These are phyloP conservation scores for Jackrogersella multiformis DNA, from an alignment of 495 filamentous ascomycete species.

Conservation along the genomic window DNA sequence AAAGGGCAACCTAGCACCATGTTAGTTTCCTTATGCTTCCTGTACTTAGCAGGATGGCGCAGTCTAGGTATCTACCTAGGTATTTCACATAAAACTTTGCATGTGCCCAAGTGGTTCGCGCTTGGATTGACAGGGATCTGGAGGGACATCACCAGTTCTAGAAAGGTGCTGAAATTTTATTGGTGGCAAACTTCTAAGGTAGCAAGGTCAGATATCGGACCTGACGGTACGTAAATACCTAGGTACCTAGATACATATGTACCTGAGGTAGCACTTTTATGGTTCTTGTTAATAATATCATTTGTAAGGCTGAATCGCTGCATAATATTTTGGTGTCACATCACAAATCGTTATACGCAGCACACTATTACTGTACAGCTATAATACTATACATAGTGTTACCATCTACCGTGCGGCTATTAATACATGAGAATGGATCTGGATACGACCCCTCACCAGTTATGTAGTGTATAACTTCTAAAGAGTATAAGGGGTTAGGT, in stretches of 20 bases:
- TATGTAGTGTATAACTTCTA: conserved; percentile 10
- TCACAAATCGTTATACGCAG: not conserved
- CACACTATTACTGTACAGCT: not conserved
- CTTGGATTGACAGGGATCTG: conserved; percentile 32
- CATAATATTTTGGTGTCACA: conserved; percentile 32
- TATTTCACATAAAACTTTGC: conserved; percentile 19
- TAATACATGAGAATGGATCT: too few relatives aligned
- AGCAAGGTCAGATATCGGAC: conserved; percentile 1
- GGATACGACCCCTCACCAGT: conserved; percentile 19
- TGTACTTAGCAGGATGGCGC: too few relatives aligned
- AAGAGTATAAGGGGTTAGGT: not conserved
- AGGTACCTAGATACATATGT: too few relatives aligned
- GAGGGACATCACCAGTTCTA: conserved; percentile 39
- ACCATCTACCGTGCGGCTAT: conserved; percentile 15
- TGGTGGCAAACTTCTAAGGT: conserved; percentile 36
- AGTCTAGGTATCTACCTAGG: too few relatives aligned
- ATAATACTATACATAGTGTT: not conserved
- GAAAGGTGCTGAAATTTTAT: conserved; percentile 32
- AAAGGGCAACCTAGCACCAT: too few relatives aligned
- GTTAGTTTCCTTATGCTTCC: too few relatives aligned
- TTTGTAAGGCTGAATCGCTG: conserved; percentile 23
- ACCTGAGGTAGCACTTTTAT: conserved; percentile 9
- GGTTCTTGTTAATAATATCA: conserved; percentile 16
- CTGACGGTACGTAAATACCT: conserved; percentile 1
- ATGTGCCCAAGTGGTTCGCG: conserved; percentile 25